Percentiles rank a stretch among this genome's conserved stretches.
These are phyloP conservation scores for Symbiodinium pilosum DNA, from an alignment of 73 alveolate genomes.

Conservation along the genomic window DNA sequence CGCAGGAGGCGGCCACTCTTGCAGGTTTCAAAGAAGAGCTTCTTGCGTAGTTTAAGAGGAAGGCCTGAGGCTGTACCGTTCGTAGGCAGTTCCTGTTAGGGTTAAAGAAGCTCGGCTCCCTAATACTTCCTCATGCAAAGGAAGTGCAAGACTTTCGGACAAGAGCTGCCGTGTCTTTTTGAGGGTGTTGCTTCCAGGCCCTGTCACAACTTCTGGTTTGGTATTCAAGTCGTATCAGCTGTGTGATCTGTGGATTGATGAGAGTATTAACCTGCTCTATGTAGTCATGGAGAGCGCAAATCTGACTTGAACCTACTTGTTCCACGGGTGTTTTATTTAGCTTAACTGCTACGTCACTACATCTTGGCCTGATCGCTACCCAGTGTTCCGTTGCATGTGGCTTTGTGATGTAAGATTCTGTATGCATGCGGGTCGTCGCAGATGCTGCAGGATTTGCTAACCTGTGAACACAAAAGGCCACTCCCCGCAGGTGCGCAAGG, in stretches of 20 bases:
- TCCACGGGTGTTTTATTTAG: not conserved
- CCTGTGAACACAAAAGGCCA: not conserved
- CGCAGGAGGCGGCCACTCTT: not conserved
- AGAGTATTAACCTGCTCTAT: too few species aligned
- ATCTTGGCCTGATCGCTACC: not conserved
- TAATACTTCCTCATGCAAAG: too few species aligned
- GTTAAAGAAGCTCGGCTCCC: not conserved
- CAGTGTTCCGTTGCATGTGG: not conserved
- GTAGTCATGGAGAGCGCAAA: too few species aligned
- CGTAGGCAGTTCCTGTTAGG: not conserved
- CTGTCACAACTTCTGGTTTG: too few species aligned
- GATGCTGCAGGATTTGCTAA: not conserved
- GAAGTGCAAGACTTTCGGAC: not conserved
- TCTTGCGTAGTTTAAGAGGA: not conserved
- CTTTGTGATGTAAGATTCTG: not conserved
- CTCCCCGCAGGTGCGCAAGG: conserved; percentile 31
- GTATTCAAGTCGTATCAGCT: too few species aligned
- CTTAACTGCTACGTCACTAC: not conserved
- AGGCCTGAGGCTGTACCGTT: not conserved
- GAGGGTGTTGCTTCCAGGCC: not conserved
- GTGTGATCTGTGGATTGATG: too few species aligned
- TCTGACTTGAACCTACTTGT: not conserved
- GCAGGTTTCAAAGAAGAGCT: too few species aligned
- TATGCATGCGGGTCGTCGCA: not conserved
- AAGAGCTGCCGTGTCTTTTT: not conserved